These are phyloP conservation scores for Pseudogymnoascus sp. DNA, from an alignment of 2,329 filamentous ascomycete species.

Conservation along the genomic window DNA sequence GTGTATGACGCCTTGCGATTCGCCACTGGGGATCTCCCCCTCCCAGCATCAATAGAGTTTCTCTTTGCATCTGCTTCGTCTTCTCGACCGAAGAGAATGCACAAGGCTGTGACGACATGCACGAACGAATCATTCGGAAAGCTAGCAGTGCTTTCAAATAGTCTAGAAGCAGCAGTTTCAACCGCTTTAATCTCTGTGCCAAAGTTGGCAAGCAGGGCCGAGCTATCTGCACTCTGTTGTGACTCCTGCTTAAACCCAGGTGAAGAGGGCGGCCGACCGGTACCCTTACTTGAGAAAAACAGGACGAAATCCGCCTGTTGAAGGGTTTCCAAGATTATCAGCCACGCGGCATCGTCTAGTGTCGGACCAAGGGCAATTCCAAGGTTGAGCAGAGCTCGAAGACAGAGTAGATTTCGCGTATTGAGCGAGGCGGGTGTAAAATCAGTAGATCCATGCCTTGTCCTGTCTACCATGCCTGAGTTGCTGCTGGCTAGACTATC, in stretches of 20 bases:
- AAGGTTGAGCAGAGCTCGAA: slow-evolving; percentile 86
- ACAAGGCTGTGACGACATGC: slow-evolving; percentile 67
- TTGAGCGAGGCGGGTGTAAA: slow-evolving; percentile 51
- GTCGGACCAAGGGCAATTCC: slow-evolving; percentile 91
- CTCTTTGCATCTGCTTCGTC: slow-evolving; percentile 21
- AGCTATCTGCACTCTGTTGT: slow-evolving; percentile 28
- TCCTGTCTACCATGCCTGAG: slow-evolving; percentile 49
- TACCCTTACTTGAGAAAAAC: slow-evolving; percentile 45
- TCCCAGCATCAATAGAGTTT: slow-evolving; percentile 12
- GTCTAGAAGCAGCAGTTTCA: slow-evolving; percentile 73
- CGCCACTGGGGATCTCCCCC: slow-evolving; percentile 14
- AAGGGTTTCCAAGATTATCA: slow-evolving; percentile 82
- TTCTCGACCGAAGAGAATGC: slow-evolving; percentile 52
- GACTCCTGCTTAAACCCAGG: slow-evolving; percentile 38
- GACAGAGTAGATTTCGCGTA: slow-evolving; percentile 80
- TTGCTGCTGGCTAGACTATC: slow-evolving; percentile 58
- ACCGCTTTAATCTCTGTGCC: slow-evolving; percentile 78
- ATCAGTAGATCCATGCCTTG: slow-evolving; percentile 53
- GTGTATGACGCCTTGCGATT: slow-evolving; percentile 21
- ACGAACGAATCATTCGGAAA: slow-evolving; percentile 79
- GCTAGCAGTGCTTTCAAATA: slow-evolving; percentile 87
- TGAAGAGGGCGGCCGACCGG: slow-evolving; percentile 44
- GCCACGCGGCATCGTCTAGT: slow-evolving; percentile 68
- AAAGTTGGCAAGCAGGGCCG: slow-evolving; percentile 54
- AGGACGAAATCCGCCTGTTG: slow-evolving; percentile 89